Base-by-base conservation (phyloP, 2,329 filamentous ascomycete species). In the Zarea fungicola region DNA sequence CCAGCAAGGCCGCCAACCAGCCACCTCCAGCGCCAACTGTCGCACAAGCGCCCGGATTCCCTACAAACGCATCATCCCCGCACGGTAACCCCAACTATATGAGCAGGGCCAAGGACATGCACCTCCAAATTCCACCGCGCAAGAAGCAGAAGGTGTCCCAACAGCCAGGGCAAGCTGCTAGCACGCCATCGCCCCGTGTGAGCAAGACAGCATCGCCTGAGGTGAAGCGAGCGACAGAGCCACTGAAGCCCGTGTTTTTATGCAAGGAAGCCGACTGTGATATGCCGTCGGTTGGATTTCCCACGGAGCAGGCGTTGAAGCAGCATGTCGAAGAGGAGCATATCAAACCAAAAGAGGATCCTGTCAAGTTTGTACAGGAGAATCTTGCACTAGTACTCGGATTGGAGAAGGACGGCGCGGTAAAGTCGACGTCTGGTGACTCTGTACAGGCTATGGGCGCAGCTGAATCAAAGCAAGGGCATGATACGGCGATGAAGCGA, bases 261-360 rank as follows among this genome's bases (percentile, higher is more conserved):
- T 84, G 81, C 61, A 65, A 72, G 18, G 78, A 83, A 42, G 56
- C 66, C 2, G 73, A 75, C 28, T 85, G 81, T 56, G 78, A 81
- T 23, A 68, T 69, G 54, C 70, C 73, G 8, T 60, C 58, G 2
- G 64, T 68, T 11, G 75, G 72, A 0, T 84, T 83, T 55, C 58
- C 71, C 2, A 78, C 65, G 6, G 76, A 83, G 53, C 77, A 82
- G 54, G 72, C 73, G 11, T 67, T 75, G 42, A 71, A 74, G 47
- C 59, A 64, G 10, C 81, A 85, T 56, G 63, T 73, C 7, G 68
- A 78, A n/a, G 76, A 83, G 49, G 80, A 83, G 59, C 81, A 85
- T 55, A 64, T 72, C 19, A 76, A 74, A 58, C 80, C 80, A 6
- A 65, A 68, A 35, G 68, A 78, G 53, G 66, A 84, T 51, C 80